Percentiles rank a stretch among this genome's conserved stretches.
These are phyloP conservation scores for Botryotinia globosa DNA, from an alignment of 2,329 filamentous ascomycete species.

Conservation along the genomic window DNA sequence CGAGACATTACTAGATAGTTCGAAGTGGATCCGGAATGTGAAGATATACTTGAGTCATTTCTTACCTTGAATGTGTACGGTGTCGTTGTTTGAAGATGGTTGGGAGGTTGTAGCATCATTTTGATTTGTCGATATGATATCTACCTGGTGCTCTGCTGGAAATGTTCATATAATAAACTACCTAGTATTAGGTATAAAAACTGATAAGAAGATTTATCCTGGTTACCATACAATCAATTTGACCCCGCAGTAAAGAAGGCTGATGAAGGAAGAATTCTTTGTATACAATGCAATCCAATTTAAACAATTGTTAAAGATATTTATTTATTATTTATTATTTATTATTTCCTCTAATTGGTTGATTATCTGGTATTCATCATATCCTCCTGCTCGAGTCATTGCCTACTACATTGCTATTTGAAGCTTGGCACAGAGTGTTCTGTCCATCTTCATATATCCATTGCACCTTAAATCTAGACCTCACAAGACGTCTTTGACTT, in stretches of 20 bases:
- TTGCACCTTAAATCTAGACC: not conserved
- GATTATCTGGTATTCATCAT: not conserved
- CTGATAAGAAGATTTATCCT: not conserved
- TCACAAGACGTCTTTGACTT: too few species aligned
- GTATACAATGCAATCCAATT: not conserved
- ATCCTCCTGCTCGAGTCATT: not conserved
- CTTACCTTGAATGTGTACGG: not conserved
- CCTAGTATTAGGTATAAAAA: too few species aligned
- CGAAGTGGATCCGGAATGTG: not conserved
- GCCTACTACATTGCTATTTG: not conserved
- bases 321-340: too few species aligned
- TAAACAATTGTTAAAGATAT: too few species aligned
- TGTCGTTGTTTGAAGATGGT: too few species aligned
- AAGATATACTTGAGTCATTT: not conserved
- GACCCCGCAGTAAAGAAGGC: conserved; percentile 1
- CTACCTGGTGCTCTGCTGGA: not conserved
- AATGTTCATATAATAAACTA: not conserved
- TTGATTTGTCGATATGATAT: too few species aligned
- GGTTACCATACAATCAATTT: not conserved
- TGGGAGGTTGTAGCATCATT: too few species aligned
- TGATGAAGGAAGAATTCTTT: too few species aligned
- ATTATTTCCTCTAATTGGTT: not conserved
- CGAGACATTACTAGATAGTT: not conserved
- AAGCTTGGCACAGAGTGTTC: not conserved
- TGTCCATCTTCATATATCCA: not conserved